phyloP scores from a whole-genome alignment of 1,284 basidiomycete genomes.

The Trametes polyzona region DNA sequence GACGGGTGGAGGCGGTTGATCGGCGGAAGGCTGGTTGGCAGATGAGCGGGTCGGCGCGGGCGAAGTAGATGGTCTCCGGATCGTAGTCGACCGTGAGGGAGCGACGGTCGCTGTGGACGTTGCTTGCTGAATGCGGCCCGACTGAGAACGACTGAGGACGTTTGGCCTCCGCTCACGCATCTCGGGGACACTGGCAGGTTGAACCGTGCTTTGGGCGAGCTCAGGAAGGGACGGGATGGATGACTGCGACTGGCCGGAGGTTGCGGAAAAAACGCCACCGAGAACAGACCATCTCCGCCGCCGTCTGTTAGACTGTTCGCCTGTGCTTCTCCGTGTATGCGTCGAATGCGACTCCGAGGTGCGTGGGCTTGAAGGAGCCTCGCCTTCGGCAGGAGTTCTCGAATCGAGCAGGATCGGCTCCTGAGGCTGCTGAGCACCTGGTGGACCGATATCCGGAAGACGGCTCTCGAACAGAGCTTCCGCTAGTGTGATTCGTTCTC shows the following conservation, averaged over 20 bases:
- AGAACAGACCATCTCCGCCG: constrained; percentile 62
- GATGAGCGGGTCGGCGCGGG: constrained; percentile 27
- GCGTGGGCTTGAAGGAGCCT: constrained; percentile 49
- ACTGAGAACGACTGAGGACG: constrained; percentile 32
- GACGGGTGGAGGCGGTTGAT: constrained; percentile 27
- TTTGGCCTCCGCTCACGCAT: constrained; percentile 29
- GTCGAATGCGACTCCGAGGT: constrained; percentile 50
- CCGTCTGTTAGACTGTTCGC: constrained; percentile 39
- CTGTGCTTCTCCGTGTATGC: constrained; percentile 33
- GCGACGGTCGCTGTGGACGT: constrained; percentile 18
- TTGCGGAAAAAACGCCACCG: constrained; percentile 45
- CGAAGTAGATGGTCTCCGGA: constrained; percentile 31
- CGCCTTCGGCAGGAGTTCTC: constrained; percentile 41
- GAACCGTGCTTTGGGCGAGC: constrained; percentile 22
- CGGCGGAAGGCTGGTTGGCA: constrained; percentile 7
- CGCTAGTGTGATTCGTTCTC: constrained; percentile 69
- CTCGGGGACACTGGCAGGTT: constrained; percentile 29
- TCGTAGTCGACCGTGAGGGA: constrained; percentile 16
- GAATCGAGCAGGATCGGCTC: constrained; percentile 64
- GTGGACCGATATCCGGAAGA: constrained; percentile 70
- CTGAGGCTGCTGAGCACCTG: constrained; percentile 65
- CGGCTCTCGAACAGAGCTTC: constrained; percentile 79
- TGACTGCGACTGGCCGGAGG: constrained; percentile 28
- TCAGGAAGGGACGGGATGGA: constrained; percentile 31
- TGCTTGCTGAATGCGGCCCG: constrained; percentile 26